phyloP scores from a whole-genome alignment of 1,139 yeast species.

The Yamadazyma dendronema region DNA sequence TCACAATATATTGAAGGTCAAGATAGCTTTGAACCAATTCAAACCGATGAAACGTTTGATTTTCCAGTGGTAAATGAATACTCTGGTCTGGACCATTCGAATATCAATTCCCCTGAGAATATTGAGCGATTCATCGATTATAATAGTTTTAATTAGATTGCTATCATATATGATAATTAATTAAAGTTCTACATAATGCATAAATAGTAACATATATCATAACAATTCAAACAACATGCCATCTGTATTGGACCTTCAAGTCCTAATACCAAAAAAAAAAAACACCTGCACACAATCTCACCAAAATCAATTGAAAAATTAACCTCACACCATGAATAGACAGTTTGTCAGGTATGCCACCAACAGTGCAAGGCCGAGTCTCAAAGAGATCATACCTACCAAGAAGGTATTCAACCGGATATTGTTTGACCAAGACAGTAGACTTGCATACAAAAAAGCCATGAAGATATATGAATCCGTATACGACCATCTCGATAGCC shows the following conservation, averaged over 20 bases:
- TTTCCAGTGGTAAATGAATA: conserved; percentile 19
- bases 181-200: no score
- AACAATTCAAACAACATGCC: no score
- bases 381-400: conserved; percentile 49
- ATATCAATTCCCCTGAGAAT: conserved; percentile 14
- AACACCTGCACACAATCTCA: no score
- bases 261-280: no score
- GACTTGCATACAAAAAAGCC: conserved; percentile 51
- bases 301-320: no score
- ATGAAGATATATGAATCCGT: conserved; percentile 51
- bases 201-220: no score
- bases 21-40: conserved; percentile 13
- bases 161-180: no score
- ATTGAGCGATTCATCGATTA: conserved; percentile 29
- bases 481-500: conserved; percentile 45
- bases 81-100: conserved; percentile 18
- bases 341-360: background rate
- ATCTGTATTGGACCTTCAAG: no score
- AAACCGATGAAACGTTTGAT: conserved; percentile 16
- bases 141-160: conserved; percentile 10
- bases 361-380: conserved; percentile 1
- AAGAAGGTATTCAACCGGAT: conserved; percentile 56
- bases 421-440: conserved; percentile 64
- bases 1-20: conserved; percentile 2
- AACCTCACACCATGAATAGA: background rate